A percentile compares a stretch with the other conserved stretches of the same genome.
phyloP scores from a whole-genome alignment of 768 basidiomycete species.

The Tulasnella sp. region DNA sequence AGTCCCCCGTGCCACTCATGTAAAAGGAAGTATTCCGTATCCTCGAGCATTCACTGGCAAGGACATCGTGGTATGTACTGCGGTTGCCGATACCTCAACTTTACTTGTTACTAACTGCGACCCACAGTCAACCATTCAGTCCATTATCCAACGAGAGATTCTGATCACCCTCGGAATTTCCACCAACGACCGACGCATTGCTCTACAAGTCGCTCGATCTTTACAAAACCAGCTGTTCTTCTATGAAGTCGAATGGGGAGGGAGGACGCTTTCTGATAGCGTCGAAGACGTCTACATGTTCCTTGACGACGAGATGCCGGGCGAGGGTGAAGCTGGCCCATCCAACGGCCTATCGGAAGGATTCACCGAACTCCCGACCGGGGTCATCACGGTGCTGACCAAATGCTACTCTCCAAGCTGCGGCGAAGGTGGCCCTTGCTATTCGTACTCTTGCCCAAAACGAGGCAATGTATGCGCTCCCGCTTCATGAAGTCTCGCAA shows the following conservation, averaged over 20 bases:
- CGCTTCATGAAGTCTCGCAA: constrained; percentile 16
- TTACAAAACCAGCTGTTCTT: constrained; percentile 92
- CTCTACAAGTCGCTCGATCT: constrained; percentile 83
- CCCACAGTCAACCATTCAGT: constrained; percentile 77
- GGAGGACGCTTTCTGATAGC: constrained; percentile 72
- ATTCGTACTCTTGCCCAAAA: constrained; percentile 64
- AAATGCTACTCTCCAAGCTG: constrained; percentile 88
- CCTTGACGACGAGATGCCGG: constrained; percentile 56
- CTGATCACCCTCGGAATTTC: constrained; percentile 69
- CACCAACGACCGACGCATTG: constrained; percentile 74
- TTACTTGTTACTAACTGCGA: constrained; percentile 28
- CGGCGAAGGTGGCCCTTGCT: constrained; percentile 73
- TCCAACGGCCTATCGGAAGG: constrained; percentile 60
- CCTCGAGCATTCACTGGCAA: constrained; percentile 89
- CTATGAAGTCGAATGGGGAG: constrained; percentile 95
- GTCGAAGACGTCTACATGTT: constrained; percentile 95
- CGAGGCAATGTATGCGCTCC: constrained; percentile 28
- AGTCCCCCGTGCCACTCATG: constrained; percentile 79
- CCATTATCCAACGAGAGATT: constrained; percentile 79
- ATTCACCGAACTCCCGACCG: constrained; percentile 71
- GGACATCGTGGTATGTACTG: constrained; percentile 76
- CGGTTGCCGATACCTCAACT: not conserved
- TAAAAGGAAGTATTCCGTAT: constrained; percentile 91
- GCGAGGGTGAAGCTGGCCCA: constrained; percentile 23
- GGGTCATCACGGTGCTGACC: constrained; percentile 84